Evolutionary conservation across 495 filamentous ascomycete genomes (phyloP), one percentile per base, ranked within the genome.

Genomic region (Bathelium albidoporum): DNA sequence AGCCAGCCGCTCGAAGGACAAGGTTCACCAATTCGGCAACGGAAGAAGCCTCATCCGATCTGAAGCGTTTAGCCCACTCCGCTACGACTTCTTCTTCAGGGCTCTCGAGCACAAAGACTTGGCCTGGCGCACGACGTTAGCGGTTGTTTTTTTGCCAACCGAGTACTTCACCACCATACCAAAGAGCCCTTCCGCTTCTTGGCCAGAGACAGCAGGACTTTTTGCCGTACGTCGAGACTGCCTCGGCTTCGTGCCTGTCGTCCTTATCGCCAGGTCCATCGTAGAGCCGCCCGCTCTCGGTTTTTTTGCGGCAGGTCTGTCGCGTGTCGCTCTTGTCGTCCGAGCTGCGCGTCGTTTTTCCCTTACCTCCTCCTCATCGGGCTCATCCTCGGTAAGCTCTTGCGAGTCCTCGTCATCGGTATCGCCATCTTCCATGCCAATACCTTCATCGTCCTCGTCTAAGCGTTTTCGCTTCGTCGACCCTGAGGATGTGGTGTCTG

Each of bases 21-120:
- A 95, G 91, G 71, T 95, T 97, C 61, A 98, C 82, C 65, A 98
- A 75, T 43, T 95, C 89, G 12, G 85, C 83, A 73, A 96, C 81
- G 5, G 90, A 89, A 32, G 77, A 76, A 1, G 81, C 72, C 59
- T 86, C 83, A 67, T 93, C 75, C 34, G 82, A 77, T 59, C 87
- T 79, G 77, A 93, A 97, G 67, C 80, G 79, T 32, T 80, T 75
- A 59, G 91, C 80, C 93, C 92, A 97, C 52, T 87, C 80, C 20
- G 85, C 83, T 4, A 90, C 90, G n/a, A 90, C 85, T 32, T 87
- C 85, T 62, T 95, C 87, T 22, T 84, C 75, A 24, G 79, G 80
- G 45, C 86, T 79, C 41, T 83, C 86, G 49, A 85, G 84, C n/a
- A 81, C 83, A 73, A 95, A 95, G 5, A 96, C 81, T 64, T 93